Evolutionary conservation across 2,329 filamentous ascomycete genomes (phyloP), one percentile per base, ranked within the genome.

Genomic region (Ophiostoma triangulosporum): DNA sequence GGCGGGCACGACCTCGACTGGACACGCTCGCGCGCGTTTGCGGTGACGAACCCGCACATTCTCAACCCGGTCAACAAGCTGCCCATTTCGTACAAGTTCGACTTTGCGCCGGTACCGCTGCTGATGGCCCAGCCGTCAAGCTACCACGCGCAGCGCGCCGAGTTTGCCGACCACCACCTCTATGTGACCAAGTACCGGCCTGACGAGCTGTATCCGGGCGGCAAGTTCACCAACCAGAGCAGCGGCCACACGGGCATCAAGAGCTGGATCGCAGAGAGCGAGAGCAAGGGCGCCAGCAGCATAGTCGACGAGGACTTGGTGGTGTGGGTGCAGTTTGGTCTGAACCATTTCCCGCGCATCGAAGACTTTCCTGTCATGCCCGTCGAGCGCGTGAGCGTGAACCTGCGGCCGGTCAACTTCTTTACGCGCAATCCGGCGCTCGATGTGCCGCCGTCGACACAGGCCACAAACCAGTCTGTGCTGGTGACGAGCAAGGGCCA

Each of bases 311-410:
- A 60, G 60, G 62, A 63, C 62, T 70, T 74, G 3, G 75, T 81
- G 1, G 65, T 81, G 4, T 81, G 76, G 75, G 71, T 78, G 17
- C 73, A 76, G 3, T 74, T 74, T 60, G 70, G 81, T 17, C 74
- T 82, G 26, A 84, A 81, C 31, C 81, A 84, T 58, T 77, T 82
- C 24, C 80, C 80, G 0, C 70, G 81, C 0, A 73, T 77, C 11
- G 81, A 85, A 59, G 81, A 85, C 60, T 85, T 82, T 69, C 81
- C 80, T 0, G 78, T 84, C 4, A 85, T 85, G 82, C 82, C 81
- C 0, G 73, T 69, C 56, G 81, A 84, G 62, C 73, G 68, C 50
- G 66, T 78, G 58, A 67, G 66, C 54, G 72, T 78, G 0, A 64
- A 65, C 0, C 62, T 79, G 50, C 77, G 75, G 60, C 75, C 75